Conservation (phyloP, 2,329 filamentous ascomycete genomes). For the Periconia sp. region DNA sequence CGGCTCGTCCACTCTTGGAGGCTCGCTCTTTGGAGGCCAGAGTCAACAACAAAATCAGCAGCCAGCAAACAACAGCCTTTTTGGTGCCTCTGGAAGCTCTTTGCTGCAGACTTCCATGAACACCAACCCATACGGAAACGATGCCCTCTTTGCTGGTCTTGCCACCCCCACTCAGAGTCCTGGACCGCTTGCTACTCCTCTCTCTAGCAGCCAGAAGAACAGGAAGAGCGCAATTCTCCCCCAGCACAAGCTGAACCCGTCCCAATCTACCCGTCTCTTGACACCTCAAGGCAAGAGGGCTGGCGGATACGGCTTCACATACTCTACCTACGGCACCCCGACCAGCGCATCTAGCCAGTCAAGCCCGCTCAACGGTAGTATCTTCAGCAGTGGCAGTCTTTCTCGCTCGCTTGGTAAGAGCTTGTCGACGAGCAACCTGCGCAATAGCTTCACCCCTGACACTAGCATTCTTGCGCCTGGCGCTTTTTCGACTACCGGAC, state of each 20-base stretch:
- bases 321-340: constrained; percentile 88
- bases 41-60: constrained; percentile 44
- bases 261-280: constrained; percentile 76
- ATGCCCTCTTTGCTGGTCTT: constrained; percentile 82
- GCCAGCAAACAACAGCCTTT: constrained; percentile 53
- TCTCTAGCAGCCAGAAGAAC: constrained; percentile 76
- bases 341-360: constrained; percentile 74
- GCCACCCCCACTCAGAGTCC: constrained; percentile 71
- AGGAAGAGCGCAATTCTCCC: constrained; percentile 82
- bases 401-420: constrained; percentile 82
- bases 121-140: constrained; percentile 88
- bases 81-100: constrained; percentile 59
- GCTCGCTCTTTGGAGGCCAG: constrained; percentile 51
- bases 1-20: constrained; percentile 55
- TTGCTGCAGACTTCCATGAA: constrained; percentile 60
- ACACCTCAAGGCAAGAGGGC: constrained; percentile 76
- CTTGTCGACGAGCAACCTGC: constrained; percentile 84
- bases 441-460: constrained; percentile 79
- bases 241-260: constrained; percentile 85
- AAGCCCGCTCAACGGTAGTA: constrained; percentile 64
- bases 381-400: constrained; percentile 61
- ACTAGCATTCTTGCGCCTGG: constrained; percentile 87
- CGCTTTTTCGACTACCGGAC: constrained; percentile 73
- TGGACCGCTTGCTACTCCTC: constrained; percentile 88
- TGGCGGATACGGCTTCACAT: constrained; percentile 85